Evolutionary conservation across 139 green algal species (phyloP), one percentile per base, ranked within the genome.

Genomic region (Closterium sp.): DNA sequence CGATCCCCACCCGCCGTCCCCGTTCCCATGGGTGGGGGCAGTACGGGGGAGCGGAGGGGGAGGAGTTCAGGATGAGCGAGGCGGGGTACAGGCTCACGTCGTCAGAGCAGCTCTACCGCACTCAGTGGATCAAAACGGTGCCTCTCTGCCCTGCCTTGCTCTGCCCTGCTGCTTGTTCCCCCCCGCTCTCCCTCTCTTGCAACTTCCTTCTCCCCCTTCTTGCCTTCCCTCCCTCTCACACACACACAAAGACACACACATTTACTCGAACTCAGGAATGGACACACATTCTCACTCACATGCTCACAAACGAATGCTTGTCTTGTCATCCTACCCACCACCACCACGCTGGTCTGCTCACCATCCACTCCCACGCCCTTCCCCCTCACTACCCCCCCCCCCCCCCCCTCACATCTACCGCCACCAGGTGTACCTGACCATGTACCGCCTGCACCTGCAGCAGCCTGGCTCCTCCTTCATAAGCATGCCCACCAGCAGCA

Each of bases 121-220:
- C 28, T 38, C 92, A 94, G 29, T 94, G 92, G 92, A 28, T 94
- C 21, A 50, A 94, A 79, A 89, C 92, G 27, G 92, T 94, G 31
- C 31, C 13, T 1, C 10, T 2, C 45, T 3, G 10, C 0, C 13
- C 50, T 22, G 13, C 9, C 50, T 11, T 21, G 13, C 50, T 10
- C 10, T 73, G 13, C 50, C 50, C 10, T 73, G 13, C 50, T 70
- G 11, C 45, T 70, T 4, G 45, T 4, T 17, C 45, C 11, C 45
- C 6, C 45, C 45, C 45, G 32, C 32, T 3, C 32, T 2, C 32
- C 32, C 32, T 3, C 32, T 38, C 32, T 38, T 38, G 2, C 3
- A 3, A 2, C 32, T 38, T 38, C 32, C 32, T 3, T 2, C 32
- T 38, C 32, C 32, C 2, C 32, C 32, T 38, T 38, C 32, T 38